Evolutionary conservation across 2,329 filamentous ascomycete genomes (phyloP).

Genomic region (Hawksworthiomyces lignivorus): DNA sequence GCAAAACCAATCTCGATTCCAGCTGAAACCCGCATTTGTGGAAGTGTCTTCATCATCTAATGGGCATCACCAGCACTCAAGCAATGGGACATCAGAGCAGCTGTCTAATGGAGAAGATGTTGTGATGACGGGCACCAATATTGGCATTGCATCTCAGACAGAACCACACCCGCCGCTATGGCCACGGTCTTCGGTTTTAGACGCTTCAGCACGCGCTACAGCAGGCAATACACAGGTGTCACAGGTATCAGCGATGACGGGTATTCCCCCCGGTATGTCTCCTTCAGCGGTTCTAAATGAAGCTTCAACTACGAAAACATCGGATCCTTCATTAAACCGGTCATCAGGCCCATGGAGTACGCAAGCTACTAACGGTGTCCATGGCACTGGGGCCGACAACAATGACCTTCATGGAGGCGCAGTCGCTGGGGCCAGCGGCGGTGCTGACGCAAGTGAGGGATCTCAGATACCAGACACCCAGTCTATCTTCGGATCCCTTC

Average conservation of each 20-base stretch:
- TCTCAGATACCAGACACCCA: conserved; percentile 49
- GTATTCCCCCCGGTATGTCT: conserved; percentile 49
- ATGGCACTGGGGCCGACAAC: conserved; percentile 22
- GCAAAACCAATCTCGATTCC: conserved; percentile 36
- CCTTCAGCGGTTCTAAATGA: conserved; percentile 64
- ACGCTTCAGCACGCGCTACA: conserved; percentile 31
- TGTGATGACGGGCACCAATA: conserved; percentile 52
- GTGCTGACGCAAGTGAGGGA: conserved; percentile 33
- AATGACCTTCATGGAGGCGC: background rate
- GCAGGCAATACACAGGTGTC: conserved; percentile 52
- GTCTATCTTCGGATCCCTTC: conserved; percentile 22
- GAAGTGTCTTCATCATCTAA: conserved; percentile 35
- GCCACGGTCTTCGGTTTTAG: conserved; percentile 25
- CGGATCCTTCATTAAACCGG: conserved; percentile 54
- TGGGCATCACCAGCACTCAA: conserved; percentile 41
- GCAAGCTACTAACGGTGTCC: conserved; percentile 62
- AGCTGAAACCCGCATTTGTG: conserved; percentile 33
- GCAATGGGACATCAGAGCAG: conserved; percentile 46
- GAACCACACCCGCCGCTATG: conserved; percentile 37
- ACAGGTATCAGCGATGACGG: conserved; percentile 53
- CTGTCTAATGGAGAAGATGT: conserved; percentile 45
- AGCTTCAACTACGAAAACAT: conserved; percentile 89
- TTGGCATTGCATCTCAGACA: conserved; percentile 26
- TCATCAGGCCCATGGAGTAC: conserved; percentile 58
- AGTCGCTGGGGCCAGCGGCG: background rate